These are phyloP conservation scores for Poa pratensis DNA, from an alignment of 176 grass and related monocot genomes.

Conservation along the genomic window DNA sequence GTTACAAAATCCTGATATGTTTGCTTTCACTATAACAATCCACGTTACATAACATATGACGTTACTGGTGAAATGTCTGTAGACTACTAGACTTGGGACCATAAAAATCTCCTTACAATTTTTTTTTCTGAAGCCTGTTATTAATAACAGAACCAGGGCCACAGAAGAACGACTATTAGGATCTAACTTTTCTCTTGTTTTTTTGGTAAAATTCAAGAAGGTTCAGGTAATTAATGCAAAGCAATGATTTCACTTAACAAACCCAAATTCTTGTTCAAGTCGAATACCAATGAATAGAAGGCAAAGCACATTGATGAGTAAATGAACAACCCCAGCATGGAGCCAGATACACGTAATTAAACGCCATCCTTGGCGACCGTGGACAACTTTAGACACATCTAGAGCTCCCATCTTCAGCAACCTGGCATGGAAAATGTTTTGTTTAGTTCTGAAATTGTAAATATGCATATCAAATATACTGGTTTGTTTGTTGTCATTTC, in stretches of 20 bases:
- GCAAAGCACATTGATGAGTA: conserved; percentile 85
- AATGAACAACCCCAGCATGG: conserved; percentile 78
- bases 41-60: conserved; percentile 18
- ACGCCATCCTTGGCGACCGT: conserved; percentile 72
- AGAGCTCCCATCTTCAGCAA: conserved; percentile 86
- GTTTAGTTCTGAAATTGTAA: neutral
- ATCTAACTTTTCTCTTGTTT: neutral
- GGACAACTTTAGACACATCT: conserved; percentile 62
- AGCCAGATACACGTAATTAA: conserved; percentile 82
- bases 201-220: conserved; percentile 6
- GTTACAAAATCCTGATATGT: conserved; percentile 9
- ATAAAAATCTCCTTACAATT: neutral
- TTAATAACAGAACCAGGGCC: neutral
- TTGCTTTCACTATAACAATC: neutral
- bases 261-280: conserved; percentile 90
- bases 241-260: conserved; percentile 44
- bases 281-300: conserved; percentile 72
- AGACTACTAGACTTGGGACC: neutral
- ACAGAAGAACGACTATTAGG: neutral
- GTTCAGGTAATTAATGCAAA: neutral
- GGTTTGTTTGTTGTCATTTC: neutral
- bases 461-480: neutral
- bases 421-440: conserved; percentile 42
- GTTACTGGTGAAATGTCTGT: neutral
- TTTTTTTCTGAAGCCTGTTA: neutral